phyloP scores from a whole-genome alignment of 768 basidiomycete species.

The Sporobolomyces pararoseus region DNA sequence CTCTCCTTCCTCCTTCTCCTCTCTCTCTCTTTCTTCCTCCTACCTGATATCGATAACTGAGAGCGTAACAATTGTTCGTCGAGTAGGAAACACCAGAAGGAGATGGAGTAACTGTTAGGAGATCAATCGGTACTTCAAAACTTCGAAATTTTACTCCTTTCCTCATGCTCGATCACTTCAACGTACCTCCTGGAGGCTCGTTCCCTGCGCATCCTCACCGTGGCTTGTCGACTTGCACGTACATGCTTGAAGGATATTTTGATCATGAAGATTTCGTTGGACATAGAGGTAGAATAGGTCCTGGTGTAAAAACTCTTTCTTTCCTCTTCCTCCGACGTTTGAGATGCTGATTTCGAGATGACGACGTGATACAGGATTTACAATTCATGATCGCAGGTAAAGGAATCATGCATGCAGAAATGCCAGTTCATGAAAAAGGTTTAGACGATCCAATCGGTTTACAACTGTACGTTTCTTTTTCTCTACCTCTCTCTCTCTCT shows the following conservation, averaged over 20 bases:
- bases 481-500: background rate
- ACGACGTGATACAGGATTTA: slow-evolving; percentile 57
- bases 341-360: no score
- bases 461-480: slow-evolving; percentile 56
- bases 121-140: slow-evolving; percentile 72
- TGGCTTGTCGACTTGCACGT: slow-evolving; percentile 53
- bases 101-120: slow-evolving; percentile 72
- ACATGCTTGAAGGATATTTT: slow-evolving; percentile 64
- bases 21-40: background rate
- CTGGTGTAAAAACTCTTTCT: background rate
- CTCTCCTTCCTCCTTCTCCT: slow-evolving; percentile 54
- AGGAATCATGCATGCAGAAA: slow-evolving; percentile 51
- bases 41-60: no score
- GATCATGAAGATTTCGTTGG: slow-evolving; percentile 89
- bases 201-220: slow-evolving; percentile 56
- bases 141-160: slow-evolving; percentile 84
- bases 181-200: slow-evolving; percentile 63
- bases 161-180: slow-evolving; percentile 65
- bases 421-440: slow-evolving; percentile 73
- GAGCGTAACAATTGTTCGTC: no score
- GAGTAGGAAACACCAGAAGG: slow-evolving; percentile 57
- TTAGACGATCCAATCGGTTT: slow-evolving; percentile 72
- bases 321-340: background rate
- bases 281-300: slow-evolving; percentile 58
- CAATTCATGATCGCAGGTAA: slow-evolving; percentile 61